Base-by-base conservation (phyloP, 257 asterid genomes). In the Solanum chiquidenum region DNA sequence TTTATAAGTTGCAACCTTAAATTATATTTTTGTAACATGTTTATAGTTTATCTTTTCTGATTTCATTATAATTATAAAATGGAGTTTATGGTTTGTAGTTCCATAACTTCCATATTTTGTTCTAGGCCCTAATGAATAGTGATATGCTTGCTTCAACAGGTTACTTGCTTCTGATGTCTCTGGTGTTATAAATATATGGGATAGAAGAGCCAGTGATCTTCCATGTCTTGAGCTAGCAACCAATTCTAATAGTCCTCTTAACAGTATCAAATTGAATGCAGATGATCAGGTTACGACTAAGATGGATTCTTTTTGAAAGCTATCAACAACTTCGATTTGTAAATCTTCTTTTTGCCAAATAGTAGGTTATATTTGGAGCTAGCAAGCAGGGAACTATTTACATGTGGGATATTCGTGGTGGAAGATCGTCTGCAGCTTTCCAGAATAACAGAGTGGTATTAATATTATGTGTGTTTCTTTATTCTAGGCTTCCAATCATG, bases 371-470 rank as follows among this genome's bases (percentile, higher is more conserved):
- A 62, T 95, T 91, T 92, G 99, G 98, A 91, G 99, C 96, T 90
- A 93, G 95, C 93, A 92, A 89, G 92, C 93, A 92, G 84, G 99
- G 99, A 86, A 90, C 85, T 87, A 88, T 97, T 89, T 91, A 87
- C 77, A 92, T 93, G 93, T 97, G 99, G 99, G 99, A 97, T 91
- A 92, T 95, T 58, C 98, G 99, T 71, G 99, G 99, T 86, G 98
- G 98, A 90, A 93, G 93, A 89, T 91, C 95, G 73, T 80, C 92
- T 49, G 86, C 93, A 80, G 93, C 98, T 91, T 95, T 97, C 83
- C 91, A 94, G 89, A 94, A 92, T 90, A 92, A 91, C 89, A 95
- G 90, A 87, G 94, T 90, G 98, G 98, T 97, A 91, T 40, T 44
- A 38, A 31, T 88, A 64, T 86, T 91, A 83, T 29, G 60, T 25